phyloP scores from a whole-genome alignment of 441 rosid species.

The Pelargonium australe region DNA sequence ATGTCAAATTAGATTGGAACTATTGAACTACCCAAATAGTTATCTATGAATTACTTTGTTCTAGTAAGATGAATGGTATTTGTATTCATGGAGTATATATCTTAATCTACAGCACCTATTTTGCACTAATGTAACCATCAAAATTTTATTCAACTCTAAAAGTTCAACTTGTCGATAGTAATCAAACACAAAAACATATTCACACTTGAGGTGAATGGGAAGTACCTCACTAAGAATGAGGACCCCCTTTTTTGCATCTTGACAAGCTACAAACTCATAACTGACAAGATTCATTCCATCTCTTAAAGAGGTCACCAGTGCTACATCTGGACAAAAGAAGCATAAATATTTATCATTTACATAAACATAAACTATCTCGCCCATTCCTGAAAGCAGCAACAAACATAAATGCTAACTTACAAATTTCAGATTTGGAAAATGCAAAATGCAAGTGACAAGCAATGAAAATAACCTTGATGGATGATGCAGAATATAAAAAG shows the following conservation, averaged over 20 bases:
- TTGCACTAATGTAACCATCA: neutral
- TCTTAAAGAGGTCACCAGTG: slow-evolving; percentile 94
- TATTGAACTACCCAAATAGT: neutral
- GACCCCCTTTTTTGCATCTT: slow-evolving; percentile 92
- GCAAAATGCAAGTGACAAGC: neutral
- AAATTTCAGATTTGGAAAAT: neutral
- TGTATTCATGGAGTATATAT: neutral
- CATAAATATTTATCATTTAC: neutral
- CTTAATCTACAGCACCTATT: neutral
- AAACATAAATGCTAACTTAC: neutral
- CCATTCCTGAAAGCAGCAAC: neutral
- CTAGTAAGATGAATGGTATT: neutral
- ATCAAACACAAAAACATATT: slow-evolving; percentile 3
- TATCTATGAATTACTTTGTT: neutral
- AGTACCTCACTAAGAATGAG: slow-evolving; percentile 98
- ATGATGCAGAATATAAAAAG: neutral
- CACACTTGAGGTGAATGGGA: slow-evolving; percentile 17
- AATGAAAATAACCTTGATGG: neutral
- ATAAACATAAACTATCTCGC: neutral
- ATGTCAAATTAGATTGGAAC: neutral
- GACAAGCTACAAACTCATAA: slow-evolving; percentile 98
- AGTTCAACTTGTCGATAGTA: neutral
- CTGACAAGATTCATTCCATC: slow-evolving; percentile 99
- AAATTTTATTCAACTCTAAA: neutral
- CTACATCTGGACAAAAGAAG: slow-evolving; percentile 57